phyloP scores from a whole-genome alignment of 768 basidiomycete species.

The Ramaria sp. region DNA sequence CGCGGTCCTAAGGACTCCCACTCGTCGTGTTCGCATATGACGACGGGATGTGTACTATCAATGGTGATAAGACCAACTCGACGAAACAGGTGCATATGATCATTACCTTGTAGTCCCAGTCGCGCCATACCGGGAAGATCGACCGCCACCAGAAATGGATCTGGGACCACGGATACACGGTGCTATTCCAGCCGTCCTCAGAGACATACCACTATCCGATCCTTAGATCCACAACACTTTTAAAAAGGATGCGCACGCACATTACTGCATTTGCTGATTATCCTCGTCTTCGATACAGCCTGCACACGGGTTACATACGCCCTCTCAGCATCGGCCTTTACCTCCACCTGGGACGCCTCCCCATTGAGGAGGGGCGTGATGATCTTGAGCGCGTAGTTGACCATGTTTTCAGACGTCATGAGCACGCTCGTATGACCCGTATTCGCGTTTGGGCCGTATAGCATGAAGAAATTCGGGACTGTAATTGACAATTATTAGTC shows the following conservation, averaged over 20 bases:
- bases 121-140: background rate
- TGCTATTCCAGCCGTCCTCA: conserved; percentile 1
- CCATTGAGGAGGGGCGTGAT: conserved; percentile 10
- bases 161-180: conserved; percentile 2
- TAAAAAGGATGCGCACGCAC: background rate
- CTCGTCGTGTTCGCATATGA: too few species aligned
- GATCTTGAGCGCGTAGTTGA: conserved; percentile 8
- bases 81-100: background rate
- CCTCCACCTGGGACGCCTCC: conserved; percentile 12
- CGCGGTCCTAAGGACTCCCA: too few species aligned
- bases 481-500: background rate
- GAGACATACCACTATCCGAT: conserved; percentile 1
- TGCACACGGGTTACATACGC: conserved; percentile 8
- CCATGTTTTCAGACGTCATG: background rate
- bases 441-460: conserved; percentile 1
- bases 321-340: conserved; percentile 11
- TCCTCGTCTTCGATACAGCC: conserved; percentile 10
- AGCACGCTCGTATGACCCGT: conserved; percentile 1
- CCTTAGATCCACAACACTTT: background rate
- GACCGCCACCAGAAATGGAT: conserved; percentile 1
- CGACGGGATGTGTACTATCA: too few species aligned
- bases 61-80: too few species aligned
- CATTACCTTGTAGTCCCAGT: conserved; percentile 1
- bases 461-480: conserved; percentile 9
- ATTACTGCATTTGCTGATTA: background rate